phyloP scores from a whole-genome alignment of 306 rosid genomes.

The Sechiopsis laciniata region DNA sequence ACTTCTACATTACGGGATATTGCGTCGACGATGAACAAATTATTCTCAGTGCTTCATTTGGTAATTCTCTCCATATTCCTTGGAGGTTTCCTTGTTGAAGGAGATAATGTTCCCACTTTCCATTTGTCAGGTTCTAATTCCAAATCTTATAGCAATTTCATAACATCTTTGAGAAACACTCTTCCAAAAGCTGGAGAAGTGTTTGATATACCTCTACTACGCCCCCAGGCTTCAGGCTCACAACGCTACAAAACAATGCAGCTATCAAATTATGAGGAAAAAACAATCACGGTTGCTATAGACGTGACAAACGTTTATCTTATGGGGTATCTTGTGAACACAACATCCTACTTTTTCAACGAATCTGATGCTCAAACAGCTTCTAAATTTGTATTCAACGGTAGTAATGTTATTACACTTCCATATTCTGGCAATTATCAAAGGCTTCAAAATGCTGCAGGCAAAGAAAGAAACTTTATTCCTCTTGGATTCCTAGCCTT shows the following conservation, averaged over 20 bases:
- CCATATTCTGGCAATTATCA: background rate
- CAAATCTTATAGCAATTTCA: background rate
- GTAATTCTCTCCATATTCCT: too few species aligned
- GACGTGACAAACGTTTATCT: background rate
- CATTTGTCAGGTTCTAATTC: background rate
- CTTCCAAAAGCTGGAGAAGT: too few species aligned
- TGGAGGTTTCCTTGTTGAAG: too few species aligned
- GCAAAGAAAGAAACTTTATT: background rate
- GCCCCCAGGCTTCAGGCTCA: background rate
- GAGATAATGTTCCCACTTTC: background rate
- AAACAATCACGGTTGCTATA: background rate
- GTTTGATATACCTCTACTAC: background rate
- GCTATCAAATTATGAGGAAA: background rate
- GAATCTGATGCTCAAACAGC: background rate
- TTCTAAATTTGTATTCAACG: background rate
- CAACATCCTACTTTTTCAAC: background rate
- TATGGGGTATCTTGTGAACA: background rate
- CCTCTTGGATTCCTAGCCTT: background rate
- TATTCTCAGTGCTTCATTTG: too few species aligned
- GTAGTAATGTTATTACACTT: background rate
- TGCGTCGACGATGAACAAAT: too few species aligned
- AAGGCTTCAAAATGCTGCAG: background rate
- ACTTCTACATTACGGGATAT: too few species aligned
- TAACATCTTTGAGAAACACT: background rate
- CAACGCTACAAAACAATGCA: background rate